phyloP scores from a whole-genome alignment of 1,284 basidiomycete genomes.

The Coniferiporia sulphurascens region DNA sequence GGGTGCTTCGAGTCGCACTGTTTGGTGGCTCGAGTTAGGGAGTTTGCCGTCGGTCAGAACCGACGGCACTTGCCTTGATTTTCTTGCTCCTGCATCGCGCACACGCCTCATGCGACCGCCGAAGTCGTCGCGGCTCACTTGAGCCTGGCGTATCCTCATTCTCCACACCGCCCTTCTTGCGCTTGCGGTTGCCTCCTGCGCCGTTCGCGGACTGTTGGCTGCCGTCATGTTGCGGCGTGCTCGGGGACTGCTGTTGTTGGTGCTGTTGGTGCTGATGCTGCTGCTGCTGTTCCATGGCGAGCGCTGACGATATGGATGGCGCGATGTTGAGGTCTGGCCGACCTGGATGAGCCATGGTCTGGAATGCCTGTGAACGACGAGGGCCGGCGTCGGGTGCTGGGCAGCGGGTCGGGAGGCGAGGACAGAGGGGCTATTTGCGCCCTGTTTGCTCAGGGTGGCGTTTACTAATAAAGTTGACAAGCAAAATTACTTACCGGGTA shows the following conservation, averaged over 20 bases:
- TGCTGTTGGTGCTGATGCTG: constrained; percentile 25
- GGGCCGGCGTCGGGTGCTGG: constrained; percentile 1
- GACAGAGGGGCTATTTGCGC: constrained; percentile 6
- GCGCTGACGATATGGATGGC: constrained; percentile 50
- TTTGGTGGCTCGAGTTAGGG: constrained; percentile 23
- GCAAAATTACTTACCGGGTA: too few species aligned
- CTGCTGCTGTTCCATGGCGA: constrained; percentile 53
- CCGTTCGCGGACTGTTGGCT: constrained; percentile 28
- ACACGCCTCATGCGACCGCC: constrained; percentile 83
- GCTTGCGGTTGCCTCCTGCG: constrained; percentile 37
- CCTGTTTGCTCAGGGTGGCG: constrained; percentile 8
- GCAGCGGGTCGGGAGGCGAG: constrained; percentile 4
- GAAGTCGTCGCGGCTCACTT: constrained; percentile 69
- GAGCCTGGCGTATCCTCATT: constrained; percentile 48
- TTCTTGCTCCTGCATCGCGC: constrained; percentile 86
- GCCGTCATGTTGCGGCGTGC: constrained; percentile 11
- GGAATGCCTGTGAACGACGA: not conserved
- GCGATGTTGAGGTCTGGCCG: constrained; percentile 38
- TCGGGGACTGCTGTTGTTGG: constrained; percentile 32
- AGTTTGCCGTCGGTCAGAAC: constrained; percentile 55
- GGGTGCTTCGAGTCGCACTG: constrained; percentile 87
- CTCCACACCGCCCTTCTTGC: constrained; percentile 51
- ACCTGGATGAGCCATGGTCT: constrained; percentile 39
- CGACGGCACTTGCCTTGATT: constrained; percentile 88
- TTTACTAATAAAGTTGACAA: not conserved